A percentile compares a stretch with the other conserved stretches of the same genome.
These are phyloP conservation scores for Exophiala phaeomuriformis DNA, from an alignment of 2,329 filamentous ascomycete genomes.

Conservation along the genomic window DNA sequence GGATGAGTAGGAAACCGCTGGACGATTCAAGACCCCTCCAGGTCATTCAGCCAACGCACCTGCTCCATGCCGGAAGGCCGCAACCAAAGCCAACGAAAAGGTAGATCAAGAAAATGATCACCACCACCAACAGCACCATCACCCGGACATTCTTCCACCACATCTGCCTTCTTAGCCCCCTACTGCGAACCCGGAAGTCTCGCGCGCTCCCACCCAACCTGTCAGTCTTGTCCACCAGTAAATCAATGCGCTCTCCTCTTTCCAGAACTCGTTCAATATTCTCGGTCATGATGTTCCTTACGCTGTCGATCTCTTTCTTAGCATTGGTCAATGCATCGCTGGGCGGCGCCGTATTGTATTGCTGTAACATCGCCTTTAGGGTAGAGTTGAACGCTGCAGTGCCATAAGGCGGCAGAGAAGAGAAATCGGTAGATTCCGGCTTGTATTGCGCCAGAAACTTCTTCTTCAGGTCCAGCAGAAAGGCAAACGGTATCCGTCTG, in stretches of 20 bases:
- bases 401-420: slow-evolving; percentile 77
- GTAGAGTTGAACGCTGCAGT: slow-evolving; percentile 78
- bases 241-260: slow-evolving; percentile 83
- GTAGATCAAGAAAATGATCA: slow-evolving; percentile 60
- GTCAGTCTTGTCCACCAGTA: slow-evolving; percentile 95
- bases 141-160: slow-evolving; percentile 99
- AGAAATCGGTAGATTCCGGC: slow-evolving; percentile 61
- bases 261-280: slow-evolving; percentile 88
- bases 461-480: slow-evolving; percentile 81
- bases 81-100: slow-evolving; percentile 66
- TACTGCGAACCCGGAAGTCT: slow-evolving; percentile 82
- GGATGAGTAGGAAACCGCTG: no score
- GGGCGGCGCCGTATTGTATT: slow-evolving; percentile 71
- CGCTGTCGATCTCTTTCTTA: slow-evolving; percentile 84
- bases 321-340: slow-evolving; percentile 78
- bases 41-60: slow-evolving; percentile 33
- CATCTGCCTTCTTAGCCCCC: slow-evolving; percentile 84
- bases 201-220: slow-evolving; percentile 76
- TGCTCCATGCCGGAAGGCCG: slow-evolving; percentile 53
- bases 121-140: slow-evolving; percentile 74
- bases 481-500: slow-evolving; percentile 86
- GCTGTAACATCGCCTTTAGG: slow-evolving; percentile 69
- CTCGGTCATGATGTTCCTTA: slow-evolving; percentile 86
- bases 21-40: no score
- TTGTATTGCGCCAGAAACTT: slow-evolving; percentile 71